These are phyloP conservation scores for Zopfochytrium polystomum DNA, from an alignment of 371 early-diverging fungal genomes.

Conservation along the genomic window DNA sequence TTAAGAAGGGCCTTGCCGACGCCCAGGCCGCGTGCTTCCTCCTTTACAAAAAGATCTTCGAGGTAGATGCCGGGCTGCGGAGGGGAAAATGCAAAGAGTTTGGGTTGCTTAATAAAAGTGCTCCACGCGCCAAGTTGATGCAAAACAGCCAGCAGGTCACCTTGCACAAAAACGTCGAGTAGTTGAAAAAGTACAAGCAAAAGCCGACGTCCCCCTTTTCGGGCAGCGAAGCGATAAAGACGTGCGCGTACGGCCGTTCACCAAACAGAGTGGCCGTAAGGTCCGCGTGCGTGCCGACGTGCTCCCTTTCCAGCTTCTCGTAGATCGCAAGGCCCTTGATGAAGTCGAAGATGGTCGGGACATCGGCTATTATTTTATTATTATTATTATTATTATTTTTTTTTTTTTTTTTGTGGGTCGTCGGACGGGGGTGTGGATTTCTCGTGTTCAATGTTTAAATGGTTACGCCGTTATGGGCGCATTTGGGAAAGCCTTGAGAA, in stretches of 20 bases:
- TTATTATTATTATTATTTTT: no score
- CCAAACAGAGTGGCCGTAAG: slow-evolving; percentile 56
- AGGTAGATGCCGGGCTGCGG: slow-evolving; percentile 77
- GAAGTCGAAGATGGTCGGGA: slow-evolving; percentile 62
- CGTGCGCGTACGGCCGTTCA: slow-evolving; percentile 61
- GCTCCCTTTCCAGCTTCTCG: slow-evolving; percentile 70
- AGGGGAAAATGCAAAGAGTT: slow-evolving; percentile 12
- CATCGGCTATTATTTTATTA: slow-evolving; percentile 55
- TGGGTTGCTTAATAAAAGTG: not conserved
- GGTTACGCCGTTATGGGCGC: no score
- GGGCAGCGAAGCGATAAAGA: slow-evolving; percentile 40
- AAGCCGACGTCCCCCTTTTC: slow-evolving; percentile 59
- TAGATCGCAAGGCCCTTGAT: slow-evolving; percentile 72
- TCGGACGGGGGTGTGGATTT: no score
- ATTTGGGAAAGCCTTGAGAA: no score
- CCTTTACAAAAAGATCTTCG: slow-evolving; percentile 74
- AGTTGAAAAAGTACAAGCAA: slow-evolving; percentile 81
- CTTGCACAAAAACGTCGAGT: slow-evolving; percentile 60
- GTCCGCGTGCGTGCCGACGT: slow-evolving; percentile 66
- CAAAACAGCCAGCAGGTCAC: no score
- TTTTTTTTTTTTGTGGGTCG: no score
- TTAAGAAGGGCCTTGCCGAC: slow-evolving; percentile 68
- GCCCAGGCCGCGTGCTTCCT: slow-evolving; percentile 65
- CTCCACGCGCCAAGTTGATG: not conserved
- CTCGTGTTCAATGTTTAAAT: no score